phyloP scores from a whole-genome alignment of 352 stramenopile species.

The Ophiocytium majus region DNA sequence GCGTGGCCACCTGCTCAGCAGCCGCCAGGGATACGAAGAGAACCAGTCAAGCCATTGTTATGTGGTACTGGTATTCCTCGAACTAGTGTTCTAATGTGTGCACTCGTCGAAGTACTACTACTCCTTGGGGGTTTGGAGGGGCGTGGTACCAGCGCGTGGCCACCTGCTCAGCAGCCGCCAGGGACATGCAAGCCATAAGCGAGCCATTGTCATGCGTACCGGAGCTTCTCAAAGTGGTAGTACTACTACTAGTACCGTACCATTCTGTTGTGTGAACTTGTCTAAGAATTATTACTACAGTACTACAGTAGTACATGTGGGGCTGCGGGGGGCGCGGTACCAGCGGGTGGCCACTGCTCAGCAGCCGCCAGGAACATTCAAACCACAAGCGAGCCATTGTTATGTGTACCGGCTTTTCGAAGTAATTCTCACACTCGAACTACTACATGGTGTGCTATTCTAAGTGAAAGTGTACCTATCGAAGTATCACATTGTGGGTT shows the following conservation, averaged over 20 bases:
- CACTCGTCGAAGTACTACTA: not conserved
- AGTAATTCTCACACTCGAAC: too few relatives aligned
- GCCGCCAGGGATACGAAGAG: not conserved
- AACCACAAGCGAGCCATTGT: too few relatives aligned
- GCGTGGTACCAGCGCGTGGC: conserved; percentile 89
- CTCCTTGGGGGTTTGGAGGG: conserved; percentile 57
- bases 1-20: conserved; percentile 71
- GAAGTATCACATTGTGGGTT: conserved; percentile 86
- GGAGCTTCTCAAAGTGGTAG: too few relatives aligned
- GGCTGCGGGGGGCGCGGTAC: conserved; percentile 84
- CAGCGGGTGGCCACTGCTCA: conserved; percentile 80
- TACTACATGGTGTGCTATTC: too few relatives aligned
- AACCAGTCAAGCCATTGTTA: not conserved
- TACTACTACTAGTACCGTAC: too few relatives aligned
- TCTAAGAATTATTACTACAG: not conserved
- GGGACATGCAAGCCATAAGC: too few relatives aligned
- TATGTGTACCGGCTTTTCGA: too few relatives aligned
- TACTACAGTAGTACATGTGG: conserved; percentile 61
- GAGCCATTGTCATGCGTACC: too few relatives aligned
- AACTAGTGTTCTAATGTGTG: too few relatives aligned
- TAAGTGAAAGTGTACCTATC: too few relatives aligned
- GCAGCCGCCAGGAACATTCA: too few relatives aligned
- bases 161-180: conserved; percentile 62
- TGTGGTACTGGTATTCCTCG: not conserved
- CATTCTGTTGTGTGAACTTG: not conserved